These are phyloP conservation scores for Xylaria sp. DNA, from an alignment of 2,329 filamentous ascomycete species.

Conservation along the genomic window DNA sequence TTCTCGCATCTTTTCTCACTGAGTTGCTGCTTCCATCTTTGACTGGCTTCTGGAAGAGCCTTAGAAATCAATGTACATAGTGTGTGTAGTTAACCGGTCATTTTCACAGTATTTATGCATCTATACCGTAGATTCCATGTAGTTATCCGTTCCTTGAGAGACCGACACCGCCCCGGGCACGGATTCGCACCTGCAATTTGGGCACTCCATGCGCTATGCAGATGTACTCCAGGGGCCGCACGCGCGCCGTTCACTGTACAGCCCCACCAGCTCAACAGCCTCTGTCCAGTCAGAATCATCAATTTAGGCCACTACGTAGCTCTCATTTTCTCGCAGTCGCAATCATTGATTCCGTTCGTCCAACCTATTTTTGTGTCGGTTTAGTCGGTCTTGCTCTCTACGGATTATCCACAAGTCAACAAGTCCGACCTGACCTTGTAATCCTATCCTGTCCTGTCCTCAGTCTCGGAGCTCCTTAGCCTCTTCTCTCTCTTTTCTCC, in stretches of 20 bases:
- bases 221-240: conserved; percentile 14
- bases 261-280: conserved; percentile 13
- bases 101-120: not conserved
- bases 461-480: conserved; percentile 14
- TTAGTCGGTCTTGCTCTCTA: conserved; percentile 8
- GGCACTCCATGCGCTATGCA: not conserved
- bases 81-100: not conserved
- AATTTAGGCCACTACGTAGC: conserved; percentile 23
- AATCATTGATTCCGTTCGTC: conserved; percentile 19
- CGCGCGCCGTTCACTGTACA: conserved; percentile 6
- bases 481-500: conserved; percentile 16
- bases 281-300: conserved; percentile 22
- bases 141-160: not conserved
- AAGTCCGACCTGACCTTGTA: conserved; percentile 20
- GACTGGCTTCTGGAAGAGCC: not conserved
- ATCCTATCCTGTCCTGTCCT: conserved; percentile 12
- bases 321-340: conserved; percentile 23
- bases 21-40: not conserved
- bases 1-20: not conserved
- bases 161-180: not conserved
- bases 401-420: not conserved
- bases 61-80: not conserved
- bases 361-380: not conserved
- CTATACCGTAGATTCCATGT: not conserved
- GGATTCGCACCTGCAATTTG: not conserved